These are phyloP conservation scores for Ganoderma leucocontextum DNA, from an alignment of 1,284 basidiomycete genomes.

Conservation along the genomic window DNA sequence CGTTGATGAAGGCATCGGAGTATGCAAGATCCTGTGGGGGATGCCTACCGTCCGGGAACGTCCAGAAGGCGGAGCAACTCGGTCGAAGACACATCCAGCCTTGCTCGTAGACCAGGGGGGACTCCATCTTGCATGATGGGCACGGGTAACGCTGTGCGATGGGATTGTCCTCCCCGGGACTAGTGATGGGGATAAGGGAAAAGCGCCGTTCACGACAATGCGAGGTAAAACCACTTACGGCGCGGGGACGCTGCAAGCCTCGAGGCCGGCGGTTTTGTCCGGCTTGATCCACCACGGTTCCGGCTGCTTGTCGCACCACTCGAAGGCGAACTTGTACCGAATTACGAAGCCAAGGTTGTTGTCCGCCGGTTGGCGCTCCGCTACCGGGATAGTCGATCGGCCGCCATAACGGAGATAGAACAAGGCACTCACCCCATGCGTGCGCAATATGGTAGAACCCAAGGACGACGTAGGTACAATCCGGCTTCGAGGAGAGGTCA, in stretches of 20 bases:
- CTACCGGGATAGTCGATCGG: slow-evolving; percentile 44
- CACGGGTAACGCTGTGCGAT: slow-evolving; percentile 20
- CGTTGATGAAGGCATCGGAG: slow-evolving; percentile 53
- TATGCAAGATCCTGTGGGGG: slow-evolving; percentile 53
- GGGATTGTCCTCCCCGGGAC: not conserved
- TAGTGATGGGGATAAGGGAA: not conserved
- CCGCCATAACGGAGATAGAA: not conserved
- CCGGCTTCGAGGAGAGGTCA: slow-evolving; percentile 57
- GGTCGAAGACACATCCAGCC: slow-evolving; percentile 72
- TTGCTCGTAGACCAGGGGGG: slow-evolving; percentile 60
- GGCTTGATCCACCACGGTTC: slow-evolving; percentile 60
- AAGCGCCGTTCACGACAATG: not conserved
- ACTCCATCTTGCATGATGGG: slow-evolving; percentile 36
- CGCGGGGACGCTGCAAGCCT: not conserved
- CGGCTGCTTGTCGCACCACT: slow-evolving; percentile 78
- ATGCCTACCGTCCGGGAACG: slow-evolving; percentile 33
- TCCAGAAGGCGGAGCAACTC: slow-evolving; percentile 65
- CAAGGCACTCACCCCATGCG: slow-evolving; percentile 68
- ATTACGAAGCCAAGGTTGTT: slow-evolving; percentile 60
- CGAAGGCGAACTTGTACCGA: slow-evolving; percentile 81
- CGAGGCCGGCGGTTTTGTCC: not conserved
- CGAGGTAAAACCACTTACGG: not conserved
- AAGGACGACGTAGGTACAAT: slow-evolving; percentile 70
- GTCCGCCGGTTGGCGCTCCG: slow-evolving; percentile 64
- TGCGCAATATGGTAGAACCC: slow-evolving; percentile 76